Evolutionary conservation across 176 grass and related monocot species (phyloP).

Genomic region (Hyparrhenia diplandra): DNA sequence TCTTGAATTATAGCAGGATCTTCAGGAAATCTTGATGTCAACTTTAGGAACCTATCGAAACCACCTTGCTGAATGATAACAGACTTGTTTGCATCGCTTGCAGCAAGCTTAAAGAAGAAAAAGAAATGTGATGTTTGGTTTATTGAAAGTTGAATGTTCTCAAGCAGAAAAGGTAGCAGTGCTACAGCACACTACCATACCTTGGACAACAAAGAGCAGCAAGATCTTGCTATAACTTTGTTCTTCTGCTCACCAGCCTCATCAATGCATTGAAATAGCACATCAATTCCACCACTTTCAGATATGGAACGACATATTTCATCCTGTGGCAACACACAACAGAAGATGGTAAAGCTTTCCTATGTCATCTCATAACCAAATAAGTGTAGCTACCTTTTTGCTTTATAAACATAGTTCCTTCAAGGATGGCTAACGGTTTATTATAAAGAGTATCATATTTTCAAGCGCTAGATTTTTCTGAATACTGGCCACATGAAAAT

Average conservation of each 20-base stretch:
- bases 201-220: constrained; percentile 89
- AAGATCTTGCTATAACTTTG: constrained; percentile 61
- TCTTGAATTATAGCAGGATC: constrained; percentile 82
- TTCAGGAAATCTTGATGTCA: constrained; percentile 74
- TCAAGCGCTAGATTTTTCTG: background rate
- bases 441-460: background rate
- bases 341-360: constrained; percentile 7
- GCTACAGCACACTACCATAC: constrained; percentile 30
- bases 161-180: constrained; percentile 7
- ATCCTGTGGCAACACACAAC: constrained; percentile 53
- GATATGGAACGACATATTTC: constrained; percentile 96
- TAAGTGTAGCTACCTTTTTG: constrained; percentile 1
- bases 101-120: constrained; percentile 61
- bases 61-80: constrained; percentile 75
- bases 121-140: constrained; percentile 23
- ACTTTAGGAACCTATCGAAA: constrained; percentile 61
- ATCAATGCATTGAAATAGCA: constrained; percentile 71
- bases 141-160: background rate
- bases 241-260: constrained; percentile 57
- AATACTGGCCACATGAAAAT: background rate
- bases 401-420: background rate
- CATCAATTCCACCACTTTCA: constrained; percentile 84
- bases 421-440: background rate
- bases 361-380: background rate
- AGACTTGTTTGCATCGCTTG: constrained; percentile 83